Conservation (phyloP, 1,139 yeast species). For the Pichia sp. region DNA sequence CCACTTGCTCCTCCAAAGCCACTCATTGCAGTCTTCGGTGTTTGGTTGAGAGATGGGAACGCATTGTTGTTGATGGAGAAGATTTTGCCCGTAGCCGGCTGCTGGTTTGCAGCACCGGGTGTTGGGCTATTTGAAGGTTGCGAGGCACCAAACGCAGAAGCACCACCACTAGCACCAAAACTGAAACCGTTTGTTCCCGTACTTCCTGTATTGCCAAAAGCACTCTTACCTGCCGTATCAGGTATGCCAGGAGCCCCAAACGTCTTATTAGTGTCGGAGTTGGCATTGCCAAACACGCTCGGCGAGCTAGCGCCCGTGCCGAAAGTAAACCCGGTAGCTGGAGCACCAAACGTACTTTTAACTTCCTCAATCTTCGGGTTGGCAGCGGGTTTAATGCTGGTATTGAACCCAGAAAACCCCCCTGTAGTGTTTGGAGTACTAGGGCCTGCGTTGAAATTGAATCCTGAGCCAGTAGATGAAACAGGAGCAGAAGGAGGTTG, state of each 20-base stretch:
- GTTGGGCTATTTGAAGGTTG: not conserved
- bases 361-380: not conserved
- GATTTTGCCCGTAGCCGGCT: not conserved
- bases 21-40: not conserved
- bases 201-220: not conserved
- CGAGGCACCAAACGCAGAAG: not conserved
- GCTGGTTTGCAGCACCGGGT: not conserved
- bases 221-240: not conserved
- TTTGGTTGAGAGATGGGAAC: constrained; percentile 3
- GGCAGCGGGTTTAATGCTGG: not conserved
- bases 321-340: constrained; percentile 11
- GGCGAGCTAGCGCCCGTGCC: constrained; percentile 5
- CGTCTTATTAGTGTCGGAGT: not conserved
- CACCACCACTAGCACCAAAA: constrained; percentile 2
- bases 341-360: not conserved
- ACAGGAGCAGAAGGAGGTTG: not conserved
- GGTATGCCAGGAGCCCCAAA: not conserved
- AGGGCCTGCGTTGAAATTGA: not conserved
- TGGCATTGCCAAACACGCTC: not conserved
- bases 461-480: not conserved
- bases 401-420: not conserved
- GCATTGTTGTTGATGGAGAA: constrained; percentile 3
- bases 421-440: not conserved
- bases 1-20: not conserved
- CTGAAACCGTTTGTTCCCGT: not conserved